phyloP scores from a whole-genome alignment of 345 rosid genomes.

The Populus davidiana region DNA sequence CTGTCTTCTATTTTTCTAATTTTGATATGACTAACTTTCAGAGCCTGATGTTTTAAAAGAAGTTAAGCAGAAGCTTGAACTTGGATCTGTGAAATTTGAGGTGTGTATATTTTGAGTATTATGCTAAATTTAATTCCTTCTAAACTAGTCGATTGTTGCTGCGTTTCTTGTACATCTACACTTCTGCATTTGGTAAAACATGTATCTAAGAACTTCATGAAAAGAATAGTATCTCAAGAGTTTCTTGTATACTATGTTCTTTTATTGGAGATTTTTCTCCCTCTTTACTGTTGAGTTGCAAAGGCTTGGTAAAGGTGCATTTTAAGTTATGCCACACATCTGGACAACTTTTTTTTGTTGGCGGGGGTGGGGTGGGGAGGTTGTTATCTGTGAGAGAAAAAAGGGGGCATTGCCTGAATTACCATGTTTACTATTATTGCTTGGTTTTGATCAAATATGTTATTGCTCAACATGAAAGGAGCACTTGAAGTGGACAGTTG shows the following conservation, averaged over 20 bases:
- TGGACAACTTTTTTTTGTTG: too few relatives aligned
- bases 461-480: background rate
- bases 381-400: background rate
- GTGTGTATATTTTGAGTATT: constrained; percentile 29
- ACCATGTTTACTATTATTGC: background rate
- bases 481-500: background rate
- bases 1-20: background rate
- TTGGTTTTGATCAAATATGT: background rate
- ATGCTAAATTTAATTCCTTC: background rate
- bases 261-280: too few relatives aligned
- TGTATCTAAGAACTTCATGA: background rate
- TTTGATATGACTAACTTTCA: constrained; percentile 39
- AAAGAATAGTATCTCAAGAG: too few relatives aligned
- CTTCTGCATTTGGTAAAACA: background rate
- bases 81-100: constrained; percentile 93
- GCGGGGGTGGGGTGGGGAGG: background rate
- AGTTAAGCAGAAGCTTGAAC: constrained; percentile 85
- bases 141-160: background rate
- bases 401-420: background rate
- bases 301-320: background rate
- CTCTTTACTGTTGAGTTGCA: background rate
- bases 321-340: background rate
- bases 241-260: too few relatives aligned
- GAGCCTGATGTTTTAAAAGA: constrained; percentile 90
- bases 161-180: background rate